A percentile compares a stretch with the other conserved stretches of the same genome.
Evolutionary conservation across 129 eudicot genomes (phyloP).

Genomic region (Apium graveolens): DNA sequence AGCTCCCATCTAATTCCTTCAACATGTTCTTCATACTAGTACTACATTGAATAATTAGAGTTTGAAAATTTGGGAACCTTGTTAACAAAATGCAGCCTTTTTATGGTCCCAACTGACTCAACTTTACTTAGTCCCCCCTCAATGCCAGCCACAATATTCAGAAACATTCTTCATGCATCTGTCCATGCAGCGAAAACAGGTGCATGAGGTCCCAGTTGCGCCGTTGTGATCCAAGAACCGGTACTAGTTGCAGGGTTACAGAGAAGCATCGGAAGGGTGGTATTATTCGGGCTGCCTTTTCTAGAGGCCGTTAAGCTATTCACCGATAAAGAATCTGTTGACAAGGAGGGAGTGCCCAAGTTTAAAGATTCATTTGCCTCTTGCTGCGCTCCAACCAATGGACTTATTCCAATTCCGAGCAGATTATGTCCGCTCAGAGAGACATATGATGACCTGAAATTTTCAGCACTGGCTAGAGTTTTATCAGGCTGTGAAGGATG

Average conservation of each 20-base stretch:
- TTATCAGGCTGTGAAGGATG: conserved; percentile 25
- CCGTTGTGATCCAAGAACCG: conserved; percentile 53
- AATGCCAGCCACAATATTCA: no score
- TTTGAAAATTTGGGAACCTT: conserved; percentile 28
- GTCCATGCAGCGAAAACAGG: conserved; percentile 84
- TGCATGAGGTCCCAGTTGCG: conserved; percentile 46
- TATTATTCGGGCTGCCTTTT: conserved; percentile 68
- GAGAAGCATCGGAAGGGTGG: conserved; percentile 22
- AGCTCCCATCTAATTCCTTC: conserved; percentile 18
- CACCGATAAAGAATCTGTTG: conserved; percentile 29
- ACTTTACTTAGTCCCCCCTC: no score
- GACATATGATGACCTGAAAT: conserved; percentile 4
- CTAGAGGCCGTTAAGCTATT: conserved; percentile 64
- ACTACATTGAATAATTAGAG: conserved; percentile 17
- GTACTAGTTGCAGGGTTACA: conserved; percentile 11
- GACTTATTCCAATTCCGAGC: conserved; percentile 14
- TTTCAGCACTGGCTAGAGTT: conserved; percentile 9
- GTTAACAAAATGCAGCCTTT: neutral
- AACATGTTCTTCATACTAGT: conserved; percentile 17
- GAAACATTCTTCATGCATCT: conserved; percentile 30
- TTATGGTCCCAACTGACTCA: no score
- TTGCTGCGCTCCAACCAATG: neutral
- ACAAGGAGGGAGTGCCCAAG: conserved; percentile 5
- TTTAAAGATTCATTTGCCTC: no score
- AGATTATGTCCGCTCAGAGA: conserved; percentile 20